Evolutionary conservation across 2,329 filamentous ascomycete genomes (phyloP), one percentile per base, ranked within the genome.

Genomic region (Pseudogymnoascus sp.): DNA sequence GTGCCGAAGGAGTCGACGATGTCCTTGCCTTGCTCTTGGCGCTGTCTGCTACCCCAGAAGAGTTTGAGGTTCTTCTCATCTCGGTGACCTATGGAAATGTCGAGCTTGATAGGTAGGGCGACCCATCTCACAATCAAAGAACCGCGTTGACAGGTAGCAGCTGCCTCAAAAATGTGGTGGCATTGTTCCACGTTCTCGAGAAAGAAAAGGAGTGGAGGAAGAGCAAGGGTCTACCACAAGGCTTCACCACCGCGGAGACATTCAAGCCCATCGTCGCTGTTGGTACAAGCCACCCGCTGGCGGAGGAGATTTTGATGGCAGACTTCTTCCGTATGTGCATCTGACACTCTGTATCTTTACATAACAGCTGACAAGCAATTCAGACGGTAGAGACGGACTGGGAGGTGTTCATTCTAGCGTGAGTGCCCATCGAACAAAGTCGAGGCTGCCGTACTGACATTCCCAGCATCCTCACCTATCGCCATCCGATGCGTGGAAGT

Each of bases 81-180:
- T 96, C 92, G 1, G 82, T 97, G 65, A 96, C 92, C 0, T 97
- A 94, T 75, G 94, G 94, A 63, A 99, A 99, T 73, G 90, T 97
- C 21, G 86, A 92, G 68, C 85, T 96, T 14, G 82, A 92, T 66
- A 92, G 86, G 89, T 91, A 75, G 65, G 77, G 67, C 44, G 23
- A 50, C 2, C 12, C 44, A n/a, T 2, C 23, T 14, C 23, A 6
- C 28, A 18, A 14, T 37, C 6, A 60, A 21, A 5, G 12, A 38
- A 31, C 50, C 42, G 33, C 31, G 25, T 59, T 69, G 37, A 65
- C 53, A 12, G 28, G 21, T 21, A 56, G 18, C 65, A 92, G 89
- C 75, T 97, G 92, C 70, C 81, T 97, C 60, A 86, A 89, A 60
- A 99, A 99, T 76, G 87, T 90, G 14, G 87, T 97, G 40, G 89